Conservation (phyloP, 257 asterid genomes). For the Solanum appendiculatum region DNA sequence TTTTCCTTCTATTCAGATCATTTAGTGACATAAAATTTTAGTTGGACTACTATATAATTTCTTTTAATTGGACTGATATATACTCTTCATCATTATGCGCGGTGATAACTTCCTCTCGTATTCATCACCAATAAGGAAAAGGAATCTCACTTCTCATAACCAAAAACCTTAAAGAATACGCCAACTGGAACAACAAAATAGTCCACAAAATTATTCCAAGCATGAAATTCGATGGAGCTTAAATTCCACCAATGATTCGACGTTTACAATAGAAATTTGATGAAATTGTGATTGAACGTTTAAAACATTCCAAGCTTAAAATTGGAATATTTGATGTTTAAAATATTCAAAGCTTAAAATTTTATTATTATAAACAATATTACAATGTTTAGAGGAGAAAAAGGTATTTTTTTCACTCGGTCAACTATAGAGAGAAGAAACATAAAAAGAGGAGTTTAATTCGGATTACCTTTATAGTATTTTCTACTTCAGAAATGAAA, state of each 20-base stretch:
- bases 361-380: no score
- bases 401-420: neutral
- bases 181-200: neutral
- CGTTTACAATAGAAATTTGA: no score
- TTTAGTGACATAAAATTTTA: neutral
- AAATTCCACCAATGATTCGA: neutral
- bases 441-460: neutral
- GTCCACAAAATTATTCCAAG: neutral
- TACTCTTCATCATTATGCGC: neutral
- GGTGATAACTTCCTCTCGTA: neutral
- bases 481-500: neutral
- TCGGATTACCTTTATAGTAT: neutral
- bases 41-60: neutral
- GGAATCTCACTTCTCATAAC: neutral
- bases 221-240: neutral
- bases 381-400: neutral
- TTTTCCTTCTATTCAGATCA: neutral
- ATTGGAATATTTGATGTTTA: neutral
- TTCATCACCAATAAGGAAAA: neutral
- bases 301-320: neutral
- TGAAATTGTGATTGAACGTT: neutral
- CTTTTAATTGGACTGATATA: neutral
- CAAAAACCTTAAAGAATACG: neutral
- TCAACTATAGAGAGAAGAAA: neutral
- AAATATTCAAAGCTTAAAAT: neutral